These are phyloP conservation scores for Bromus sterilis DNA, from an alignment of 176 grass and related monocot genomes.

Conservation along the genomic window DNA sequence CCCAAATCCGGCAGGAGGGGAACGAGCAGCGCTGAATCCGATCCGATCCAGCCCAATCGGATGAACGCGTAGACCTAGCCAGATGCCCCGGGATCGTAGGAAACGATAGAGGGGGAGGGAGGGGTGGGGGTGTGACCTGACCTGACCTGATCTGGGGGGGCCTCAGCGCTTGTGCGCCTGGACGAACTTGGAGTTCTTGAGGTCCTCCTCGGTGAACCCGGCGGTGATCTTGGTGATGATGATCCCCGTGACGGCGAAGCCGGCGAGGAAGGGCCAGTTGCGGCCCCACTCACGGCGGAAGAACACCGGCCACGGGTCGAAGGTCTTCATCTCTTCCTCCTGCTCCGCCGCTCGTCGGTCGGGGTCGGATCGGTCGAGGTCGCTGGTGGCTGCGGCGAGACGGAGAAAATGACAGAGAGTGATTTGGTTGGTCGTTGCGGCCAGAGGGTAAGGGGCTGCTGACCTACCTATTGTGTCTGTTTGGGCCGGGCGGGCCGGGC, in stretches of 20 bases:
- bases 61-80: not conserved
- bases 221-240: constrained; percentile 63
- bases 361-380: not conserved
- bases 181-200: constrained; percentile 63
- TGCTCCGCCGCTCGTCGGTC: not conserved
- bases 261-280: constrained; percentile 74
- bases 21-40: not conserved
- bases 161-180: constrained; percentile 53
- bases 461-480: not conserved
- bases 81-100: not conserved
- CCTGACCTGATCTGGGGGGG: too few species aligned
- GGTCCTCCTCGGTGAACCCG: constrained; percentile 57
- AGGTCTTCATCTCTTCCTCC: constrained; percentile 12
- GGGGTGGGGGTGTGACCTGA: too few species aligned
- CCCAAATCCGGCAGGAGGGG: not conserved
- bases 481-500: not conserved
- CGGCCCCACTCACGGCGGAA: constrained; percentile 68
- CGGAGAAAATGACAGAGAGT: not conserved
- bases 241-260: constrained; percentile 66
- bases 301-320: constrained; percentile 87
- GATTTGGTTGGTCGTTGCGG: not conserved
- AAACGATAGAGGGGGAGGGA: too few species aligned
- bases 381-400: not conserved
- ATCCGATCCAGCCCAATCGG: too few species aligned
- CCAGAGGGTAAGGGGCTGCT: not conserved